phyloP scores from a whole-genome alignment of 306 rosid species.

The Medicago truncatula region DNA sequence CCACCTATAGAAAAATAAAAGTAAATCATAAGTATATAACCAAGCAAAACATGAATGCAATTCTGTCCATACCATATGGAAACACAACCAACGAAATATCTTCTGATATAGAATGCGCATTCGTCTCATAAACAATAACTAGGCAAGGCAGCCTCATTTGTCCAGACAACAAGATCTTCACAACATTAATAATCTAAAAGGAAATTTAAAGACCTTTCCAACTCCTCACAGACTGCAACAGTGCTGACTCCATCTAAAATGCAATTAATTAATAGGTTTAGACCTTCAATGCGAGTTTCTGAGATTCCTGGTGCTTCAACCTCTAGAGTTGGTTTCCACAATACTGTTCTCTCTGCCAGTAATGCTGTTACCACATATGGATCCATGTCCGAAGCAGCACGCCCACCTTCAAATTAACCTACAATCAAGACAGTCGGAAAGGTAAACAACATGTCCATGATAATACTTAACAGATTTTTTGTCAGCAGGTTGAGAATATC shows the following conservation, averaged over 20 bases:
- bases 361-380: constrained; percentile 83
- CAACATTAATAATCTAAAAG: too few species aligned
- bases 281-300: constrained; percentile 83
- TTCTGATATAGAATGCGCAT: constrained; percentile 45
- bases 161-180: constrained; percentile 52
- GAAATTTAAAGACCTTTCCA: too few species aligned
- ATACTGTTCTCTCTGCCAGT: constrained; percentile 77
- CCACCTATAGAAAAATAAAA: neutral
- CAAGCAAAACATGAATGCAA: constrained; percentile 45
- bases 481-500: neutral
- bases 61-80: constrained; percentile 34
- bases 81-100: constrained; percentile 42
- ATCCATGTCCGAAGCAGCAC: constrained; percentile 99
- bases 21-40: neutral
- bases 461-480: neutral
- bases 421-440: constrained; percentile 16
- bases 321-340: constrained; percentile 97
- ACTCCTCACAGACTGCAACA: neutral
- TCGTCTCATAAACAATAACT: constrained; percentile 47
- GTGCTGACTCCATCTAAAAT: constrained; percentile 33
- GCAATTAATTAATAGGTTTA: constrained; percentile 43
- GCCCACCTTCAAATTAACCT: constrained; percentile 99
- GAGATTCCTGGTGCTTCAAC: constrained; percentile 98
- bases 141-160: constrained; percentile 49
- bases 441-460: neutral